Conservation (phyloP, 495 filamentous ascomycete genomes). For the Xylaria nigripes region DNA sequence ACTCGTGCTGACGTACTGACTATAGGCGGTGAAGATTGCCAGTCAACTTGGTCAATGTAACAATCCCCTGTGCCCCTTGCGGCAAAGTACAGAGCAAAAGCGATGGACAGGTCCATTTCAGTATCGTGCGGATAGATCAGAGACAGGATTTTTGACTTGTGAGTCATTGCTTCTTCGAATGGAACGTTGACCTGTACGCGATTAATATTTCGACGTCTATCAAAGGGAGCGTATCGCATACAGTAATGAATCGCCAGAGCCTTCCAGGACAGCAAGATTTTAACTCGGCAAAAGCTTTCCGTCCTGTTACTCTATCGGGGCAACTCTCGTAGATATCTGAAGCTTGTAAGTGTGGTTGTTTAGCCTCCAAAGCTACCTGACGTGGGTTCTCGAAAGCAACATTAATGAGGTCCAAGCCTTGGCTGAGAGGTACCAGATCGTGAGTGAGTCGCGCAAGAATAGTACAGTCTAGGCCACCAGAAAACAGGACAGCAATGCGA, state of each 20-base stretch:
- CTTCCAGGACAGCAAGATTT: slow-evolving; percentile 61
- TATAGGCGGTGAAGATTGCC: slow-evolving; percentile 39
- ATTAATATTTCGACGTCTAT: slow-evolving; percentile 5
- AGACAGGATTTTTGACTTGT: slow-evolving; percentile 58
- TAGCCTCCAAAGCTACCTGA: slow-evolving; percentile 23
- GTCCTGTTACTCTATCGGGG: slow-evolving; percentile 82
- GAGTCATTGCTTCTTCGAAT: slow-evolving; percentile 61
- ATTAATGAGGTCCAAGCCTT: slow-evolving; percentile 82
- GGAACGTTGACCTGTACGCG: slow-evolving; percentile 66
- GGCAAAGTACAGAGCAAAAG: slow-evolving; percentile 85
- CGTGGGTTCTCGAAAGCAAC: slow-evolving; percentile 95
- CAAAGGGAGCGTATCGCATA: slow-evolving; percentile 21
- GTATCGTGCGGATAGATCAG: slow-evolving; percentile 91
- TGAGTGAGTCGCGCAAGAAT: slow-evolving; percentile 77
- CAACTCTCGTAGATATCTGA: slow-evolving; percentile 63
- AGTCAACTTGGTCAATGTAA: slow-evolving; percentile 13
- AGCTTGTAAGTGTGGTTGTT: slow-evolving; percentile 6
- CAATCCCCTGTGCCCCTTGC: slow-evolving; percentile 63
- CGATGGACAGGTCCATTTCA: slow-evolving; percentile 98
- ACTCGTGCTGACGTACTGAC: slow-evolving; percentile 63
- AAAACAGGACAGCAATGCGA: slow-evolving; percentile 80
- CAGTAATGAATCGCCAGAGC: slow-evolving; percentile 68
- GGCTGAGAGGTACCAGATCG: slow-evolving; percentile 57
- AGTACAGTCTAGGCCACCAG: slow-evolving; percentile 89
- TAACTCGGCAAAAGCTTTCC: slow-evolving; percentile 66